A percentile compares a stretch with the other conserved stretches of the same genome.
phyloP scores from a whole-genome alignment of 768 basidiomycete species.

The Tricholoma terreum region DNA sequence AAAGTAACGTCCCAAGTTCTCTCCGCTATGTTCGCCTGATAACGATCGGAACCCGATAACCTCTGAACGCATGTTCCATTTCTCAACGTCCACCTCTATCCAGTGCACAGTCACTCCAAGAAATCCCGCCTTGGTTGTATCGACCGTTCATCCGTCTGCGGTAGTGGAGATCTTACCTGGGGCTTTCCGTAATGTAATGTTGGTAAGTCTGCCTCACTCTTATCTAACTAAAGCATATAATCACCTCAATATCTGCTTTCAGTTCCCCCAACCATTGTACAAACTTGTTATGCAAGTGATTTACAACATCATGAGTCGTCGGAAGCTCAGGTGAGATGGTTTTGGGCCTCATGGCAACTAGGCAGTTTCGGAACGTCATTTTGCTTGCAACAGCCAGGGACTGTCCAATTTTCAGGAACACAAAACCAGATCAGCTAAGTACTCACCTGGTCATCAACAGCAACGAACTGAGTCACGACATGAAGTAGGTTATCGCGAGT shows the following conservation, averaged over 20 bases:
- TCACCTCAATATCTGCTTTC: constrained; percentile 7
- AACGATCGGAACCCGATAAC: not conserved
- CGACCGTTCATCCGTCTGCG: constrained; percentile 13
- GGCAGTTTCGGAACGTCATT: not conserved
- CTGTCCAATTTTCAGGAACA: not conserved
- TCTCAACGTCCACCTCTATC: constrained; percentile 14
- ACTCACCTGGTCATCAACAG: constrained; percentile 13
- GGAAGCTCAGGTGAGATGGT: not conserved
- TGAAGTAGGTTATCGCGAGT: constrained; percentile 4
- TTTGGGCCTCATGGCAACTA: not conserved
- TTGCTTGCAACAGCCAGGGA: constrained; percentile 1
- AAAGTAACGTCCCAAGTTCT: not conserved
- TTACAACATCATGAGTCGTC: constrained; percentile 8
- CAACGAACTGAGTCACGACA: constrained; percentile 7
- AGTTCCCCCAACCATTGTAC: constrained; percentile 2
- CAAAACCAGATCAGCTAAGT: not conserved
- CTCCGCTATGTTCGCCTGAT: not conserved
- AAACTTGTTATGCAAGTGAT: constrained; percentile 14
- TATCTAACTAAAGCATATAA: not conserved
- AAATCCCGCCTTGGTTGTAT: constrained; percentile 10
- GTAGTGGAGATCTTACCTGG: constrained; percentile 6
- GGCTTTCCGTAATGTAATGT: no score
- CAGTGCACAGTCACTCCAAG: constrained; percentile 17
- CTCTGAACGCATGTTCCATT: not conserved
- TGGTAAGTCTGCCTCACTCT: no score